Conservation (phyloP, 1,284 basidiomycete species). For the Sparassis latifolia region DNA sequence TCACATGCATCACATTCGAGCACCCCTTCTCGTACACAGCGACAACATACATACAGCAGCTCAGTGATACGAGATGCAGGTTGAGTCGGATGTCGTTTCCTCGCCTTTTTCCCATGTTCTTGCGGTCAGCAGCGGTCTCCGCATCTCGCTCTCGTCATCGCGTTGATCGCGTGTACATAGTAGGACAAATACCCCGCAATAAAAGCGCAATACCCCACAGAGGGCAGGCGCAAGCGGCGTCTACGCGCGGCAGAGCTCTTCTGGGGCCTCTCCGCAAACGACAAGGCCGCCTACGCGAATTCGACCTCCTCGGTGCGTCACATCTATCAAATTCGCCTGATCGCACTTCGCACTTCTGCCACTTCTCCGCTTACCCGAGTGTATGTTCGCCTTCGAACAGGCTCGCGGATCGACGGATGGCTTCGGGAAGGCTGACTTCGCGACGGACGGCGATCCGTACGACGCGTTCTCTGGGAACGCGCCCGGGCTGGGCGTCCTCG, state of each 20-base stretch:
- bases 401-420: neutral
- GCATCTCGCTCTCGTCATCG: neutral
- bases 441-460: constrained; percentile 41
- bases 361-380: neutral
- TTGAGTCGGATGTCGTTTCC: too few species aligned
- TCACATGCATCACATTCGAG: too few species aligned
- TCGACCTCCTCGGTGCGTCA: constrained; percentile 7
- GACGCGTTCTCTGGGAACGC: constrained; percentile 29
- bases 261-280: constrained; percentile 26
- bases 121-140: constrained; percentile 14
- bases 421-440: constrained; percentile 18
- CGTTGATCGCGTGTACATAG: constrained; percentile 1
- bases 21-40: too few species aligned
- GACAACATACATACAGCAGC: too few species aligned
- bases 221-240: constrained; percentile 35
- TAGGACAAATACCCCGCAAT: constrained; percentile 31
- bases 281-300: constrained; percentile 15
- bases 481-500: constrained; percentile 44
- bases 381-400: neutral
- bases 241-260: constrained; percentile 33
- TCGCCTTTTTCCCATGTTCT: constrained; percentile 16
- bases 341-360: neutral
- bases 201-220: constrained; percentile 29
- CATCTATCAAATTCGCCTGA: neutral
- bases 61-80: too few species aligned